A percentile compares a stretch with the other conserved stretches of the same genome.
Evolutionary conservation across 2,329 filamentous ascomycete species (phyloP).

Genomic region (Cercospora zeina): DNA sequence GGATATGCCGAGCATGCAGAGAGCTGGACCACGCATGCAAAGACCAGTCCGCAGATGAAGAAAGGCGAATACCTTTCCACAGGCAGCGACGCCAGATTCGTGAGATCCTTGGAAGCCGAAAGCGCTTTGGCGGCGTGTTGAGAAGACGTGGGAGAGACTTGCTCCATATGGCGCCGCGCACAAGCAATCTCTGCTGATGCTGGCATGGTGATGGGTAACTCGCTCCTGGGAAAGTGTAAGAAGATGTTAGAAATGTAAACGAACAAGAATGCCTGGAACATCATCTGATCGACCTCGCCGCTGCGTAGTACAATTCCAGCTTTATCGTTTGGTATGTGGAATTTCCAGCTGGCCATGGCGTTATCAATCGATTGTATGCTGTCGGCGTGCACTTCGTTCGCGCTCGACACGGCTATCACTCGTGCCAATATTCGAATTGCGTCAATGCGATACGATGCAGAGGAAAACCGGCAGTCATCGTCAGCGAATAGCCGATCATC

Average conservation of each 20-base stretch:
- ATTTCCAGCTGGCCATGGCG: constrained; percentile 71
- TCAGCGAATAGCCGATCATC: constrained; percentile 74
- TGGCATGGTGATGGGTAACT: constrained; percentile 63
- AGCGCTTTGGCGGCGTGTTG: constrained; percentile 75
- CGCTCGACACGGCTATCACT: constrained; percentile 58
- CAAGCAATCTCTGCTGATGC: constrained; percentile 51
- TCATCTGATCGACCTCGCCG: constrained; percentile 78
- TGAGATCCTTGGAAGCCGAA: constrained; percentile 74
- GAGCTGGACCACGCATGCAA: constrained; percentile 78
- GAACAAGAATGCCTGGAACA: constrained; percentile 90
- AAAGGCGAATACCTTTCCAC: constrained; percentile 76
- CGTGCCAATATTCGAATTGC: constrained; percentile 75
- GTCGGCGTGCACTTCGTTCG: constrained; percentile 39
- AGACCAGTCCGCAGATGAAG: constrained; percentile 76
- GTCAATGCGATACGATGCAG: constrained; percentile 80
- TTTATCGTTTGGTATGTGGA: constrained; percentile 74
- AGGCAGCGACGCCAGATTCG: constrained; percentile 71
- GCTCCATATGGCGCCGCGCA: constrained; percentile 48
- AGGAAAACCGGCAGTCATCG: constrained; percentile 72
- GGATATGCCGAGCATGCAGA: constrained; percentile 68
- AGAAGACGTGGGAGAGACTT: constrained; percentile 53
- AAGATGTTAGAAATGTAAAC: constrained; percentile 64
- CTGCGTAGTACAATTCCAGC: constrained; percentile 67
- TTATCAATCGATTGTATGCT: constrained; percentile 60
- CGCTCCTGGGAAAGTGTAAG: constrained; percentile 76